A percentile compares a stretch with the other conserved stretches of the same genome.
phyloP scores from a whole-genome alignment of 2,329 filamentous ascomycete species.

The Lomentospora prolificans region DNA sequence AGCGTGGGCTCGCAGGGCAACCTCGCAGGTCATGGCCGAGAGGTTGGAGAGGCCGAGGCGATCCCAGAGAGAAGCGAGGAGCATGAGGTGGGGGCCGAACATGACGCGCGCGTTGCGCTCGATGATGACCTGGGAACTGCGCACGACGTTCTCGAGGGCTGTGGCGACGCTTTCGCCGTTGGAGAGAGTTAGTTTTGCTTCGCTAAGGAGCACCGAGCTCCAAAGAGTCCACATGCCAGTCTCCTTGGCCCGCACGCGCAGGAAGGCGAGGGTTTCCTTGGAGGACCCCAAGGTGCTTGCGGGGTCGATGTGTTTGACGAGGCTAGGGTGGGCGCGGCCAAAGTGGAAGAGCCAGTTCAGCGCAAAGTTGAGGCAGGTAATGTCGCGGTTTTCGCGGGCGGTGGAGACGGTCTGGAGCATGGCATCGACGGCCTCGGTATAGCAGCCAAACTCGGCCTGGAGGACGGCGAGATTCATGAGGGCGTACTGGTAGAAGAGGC shows the following conservation, averaged over 20 bases:
- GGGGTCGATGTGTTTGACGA: constrained; percentile 61
- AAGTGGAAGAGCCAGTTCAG: constrained; percentile 96
- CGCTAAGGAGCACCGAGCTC: constrained; percentile 73
- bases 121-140: constrained; percentile 74
- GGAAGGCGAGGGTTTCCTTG: constrained; percentile 70
- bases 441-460: constrained; percentile 90
- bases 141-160: constrained; percentile 69
- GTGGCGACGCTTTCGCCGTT: constrained; percentile 55
- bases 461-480: constrained; percentile 86
- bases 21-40: constrained; percentile 54
- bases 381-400: constrained; percentile 88
- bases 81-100: constrained; percentile 63
- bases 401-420: constrained; percentile 94
- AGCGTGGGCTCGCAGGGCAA: constrained; percentile 66
- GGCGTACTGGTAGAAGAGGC: constrained; percentile 88
- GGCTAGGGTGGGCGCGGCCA: constrained; percentile 69
- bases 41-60: constrained; percentile 55
- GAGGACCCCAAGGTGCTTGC: constrained; percentile 67
- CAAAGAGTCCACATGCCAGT: constrained; percentile 76
- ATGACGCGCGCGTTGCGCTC: constrained; percentile 63
- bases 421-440: constrained; percentile 78
- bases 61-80: constrained; percentile 65
- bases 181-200: constrained; percentile 69
- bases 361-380: constrained; percentile 86
- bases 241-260: constrained; percentile 80